These are phyloP conservation scores for Sporisorium iseilematis-ciliati DNA, from an alignment of 1,284 basidiomycete genomes.

Conservation along the genomic window DNA sequence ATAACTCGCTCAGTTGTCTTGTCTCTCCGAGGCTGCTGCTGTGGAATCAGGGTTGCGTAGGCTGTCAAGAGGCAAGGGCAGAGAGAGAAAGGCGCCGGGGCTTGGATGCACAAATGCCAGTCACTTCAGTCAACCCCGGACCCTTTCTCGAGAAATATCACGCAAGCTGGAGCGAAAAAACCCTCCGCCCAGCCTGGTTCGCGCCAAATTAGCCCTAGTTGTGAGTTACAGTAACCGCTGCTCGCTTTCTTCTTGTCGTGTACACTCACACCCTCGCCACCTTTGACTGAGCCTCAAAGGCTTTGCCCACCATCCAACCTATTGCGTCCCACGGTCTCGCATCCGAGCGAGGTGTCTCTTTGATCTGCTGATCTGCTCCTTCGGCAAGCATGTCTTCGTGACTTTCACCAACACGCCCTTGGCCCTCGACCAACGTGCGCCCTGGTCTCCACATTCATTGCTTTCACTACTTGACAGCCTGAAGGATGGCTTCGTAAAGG, in stretches of 20 bases:
- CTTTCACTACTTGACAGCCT: conserved; percentile 2
- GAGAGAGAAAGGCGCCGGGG: too few relatives aligned
- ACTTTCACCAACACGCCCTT: conserved; percentile 16
- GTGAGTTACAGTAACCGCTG: too few relatives aligned
- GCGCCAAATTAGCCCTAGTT: conserved; percentile 10
- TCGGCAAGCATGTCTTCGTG: conserved; percentile 16
- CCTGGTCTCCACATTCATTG: conserved; percentile 3
- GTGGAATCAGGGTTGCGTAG: conserved; percentile 12
- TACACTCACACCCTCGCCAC: conserved; percentile 5
- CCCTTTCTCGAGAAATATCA: conserved; percentile 2
- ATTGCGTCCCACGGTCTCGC: neutral
- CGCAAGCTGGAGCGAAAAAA: conserved; percentile 4
- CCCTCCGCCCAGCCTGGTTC: conserved; percentile 29
- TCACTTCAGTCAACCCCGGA: neutral
- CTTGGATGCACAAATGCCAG: too few relatives aligned
- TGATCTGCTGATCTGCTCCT: conserved; percentile 3
- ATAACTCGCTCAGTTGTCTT: conserved; percentile 13
- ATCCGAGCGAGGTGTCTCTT: neutral
- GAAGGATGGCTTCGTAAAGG: conserved; percentile 15
- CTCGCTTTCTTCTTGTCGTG: conserved; percentile 8
- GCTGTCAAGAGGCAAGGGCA: neutral
- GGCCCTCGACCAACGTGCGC: conserved; percentile 20
- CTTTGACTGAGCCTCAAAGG: neutral
- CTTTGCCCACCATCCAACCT: neutral
- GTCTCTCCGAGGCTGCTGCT: conserved; percentile 6